These are phyloP conservation scores for Paramecium pentaurelia DNA, from an alignment of 73 alveolate genomes.

Conservation along the genomic window DNA sequence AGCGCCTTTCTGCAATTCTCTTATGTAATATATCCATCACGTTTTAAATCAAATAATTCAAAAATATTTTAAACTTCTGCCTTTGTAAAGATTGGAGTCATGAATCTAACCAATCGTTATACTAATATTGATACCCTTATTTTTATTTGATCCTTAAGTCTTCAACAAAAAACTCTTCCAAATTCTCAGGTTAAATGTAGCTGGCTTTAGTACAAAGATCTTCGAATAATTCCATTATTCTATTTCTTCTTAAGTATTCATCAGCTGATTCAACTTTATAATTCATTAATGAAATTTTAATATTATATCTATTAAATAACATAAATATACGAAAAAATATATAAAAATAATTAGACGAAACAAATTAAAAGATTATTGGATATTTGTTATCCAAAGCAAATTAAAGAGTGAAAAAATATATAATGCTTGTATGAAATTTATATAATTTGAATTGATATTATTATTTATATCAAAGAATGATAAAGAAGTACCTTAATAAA, in stretches of 20 bases:
- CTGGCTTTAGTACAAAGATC: constrained; percentile 65
- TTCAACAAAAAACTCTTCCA: constrained; percentile 60
- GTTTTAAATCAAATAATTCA: constrained; percentile 67
- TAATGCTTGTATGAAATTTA: background rate
- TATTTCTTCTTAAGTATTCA: constrained; percentile 64
- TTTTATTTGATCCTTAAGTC: constrained; percentile 48
- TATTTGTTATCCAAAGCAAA: background rate
- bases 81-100: constrained; percentile 64
- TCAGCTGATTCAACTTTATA: constrained; percentile 60
- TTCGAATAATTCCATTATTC: constrained; percentile 66
- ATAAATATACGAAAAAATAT: background rate
- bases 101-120: constrained; percentile 32
- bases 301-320: background rate
- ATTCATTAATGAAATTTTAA: background rate
- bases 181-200: constrained; percentile 62
- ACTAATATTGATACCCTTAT: constrained; percentile 31
- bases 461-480: background rate
- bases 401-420: background rate
- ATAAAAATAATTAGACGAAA: background rate
- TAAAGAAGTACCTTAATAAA: constrained; percentile 33
- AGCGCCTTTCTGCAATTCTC: constrained; percentile 66
- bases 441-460: background rate
- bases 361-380: background rate
- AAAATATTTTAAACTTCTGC: constrained; percentile 66
- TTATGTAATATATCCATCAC: constrained; percentile 64